These are phyloP conservation scores for Phytophthora cactorum DNA, from an alignment of 352 stramenopile species.

Conservation along the genomic window DNA sequence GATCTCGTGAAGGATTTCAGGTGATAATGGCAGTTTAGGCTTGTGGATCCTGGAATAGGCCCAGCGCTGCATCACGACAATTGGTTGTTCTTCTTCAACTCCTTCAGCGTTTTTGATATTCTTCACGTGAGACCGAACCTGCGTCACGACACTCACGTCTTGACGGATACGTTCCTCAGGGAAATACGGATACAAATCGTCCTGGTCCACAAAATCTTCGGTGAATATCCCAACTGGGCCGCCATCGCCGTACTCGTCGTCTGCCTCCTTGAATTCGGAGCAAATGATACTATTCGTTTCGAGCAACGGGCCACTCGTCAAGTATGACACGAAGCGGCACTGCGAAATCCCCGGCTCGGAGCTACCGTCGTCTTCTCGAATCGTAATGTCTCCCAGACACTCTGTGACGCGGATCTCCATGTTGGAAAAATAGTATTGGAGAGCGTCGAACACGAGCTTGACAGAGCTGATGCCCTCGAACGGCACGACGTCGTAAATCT, in stretches of 20 bases:
- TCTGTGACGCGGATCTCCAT: slow-evolving; percentile 62
- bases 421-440: slow-evolving; percentile 44
- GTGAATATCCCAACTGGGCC: slow-evolving; percentile 36
- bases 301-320: slow-evolving; percentile 18
- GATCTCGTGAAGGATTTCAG: slow-evolving; percentile 43
- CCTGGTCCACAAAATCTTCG: slow-evolving; percentile 40
- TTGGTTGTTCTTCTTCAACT: slow-evolving; percentile 21
- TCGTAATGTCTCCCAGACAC: slow-evolving; percentile 46
- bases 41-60: slow-evolving; percentile 25
- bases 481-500: slow-evolving; percentile 48
- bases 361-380: slow-evolving; percentile 59
- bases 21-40: slow-evolving; percentile 10
- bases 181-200: slow-evolving; percentile 46
- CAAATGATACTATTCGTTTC: slow-evolving; percentile 43
- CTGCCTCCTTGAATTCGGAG: background rate
- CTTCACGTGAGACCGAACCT: slow-evolving; percentile 23
- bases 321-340: slow-evolving; percentile 44
- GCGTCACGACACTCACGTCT: slow-evolving; percentile 35
- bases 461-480: slow-evolving; percentile 43
- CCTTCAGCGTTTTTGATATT: slow-evolving; percentile 12
- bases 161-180: slow-evolving; percentile 34
- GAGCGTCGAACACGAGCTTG: slow-evolving; percentile 49
- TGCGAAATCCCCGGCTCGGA: slow-evolving; percentile 45
- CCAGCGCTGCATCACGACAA: slow-evolving; percentile 36
- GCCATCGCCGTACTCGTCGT: slow-evolving; percentile 33